Percentiles rank a stretch among this genome's conserved stretches.
Conservation (phyloP, 768 basidiomycete species). For the Leccinum boreale region DNA sequence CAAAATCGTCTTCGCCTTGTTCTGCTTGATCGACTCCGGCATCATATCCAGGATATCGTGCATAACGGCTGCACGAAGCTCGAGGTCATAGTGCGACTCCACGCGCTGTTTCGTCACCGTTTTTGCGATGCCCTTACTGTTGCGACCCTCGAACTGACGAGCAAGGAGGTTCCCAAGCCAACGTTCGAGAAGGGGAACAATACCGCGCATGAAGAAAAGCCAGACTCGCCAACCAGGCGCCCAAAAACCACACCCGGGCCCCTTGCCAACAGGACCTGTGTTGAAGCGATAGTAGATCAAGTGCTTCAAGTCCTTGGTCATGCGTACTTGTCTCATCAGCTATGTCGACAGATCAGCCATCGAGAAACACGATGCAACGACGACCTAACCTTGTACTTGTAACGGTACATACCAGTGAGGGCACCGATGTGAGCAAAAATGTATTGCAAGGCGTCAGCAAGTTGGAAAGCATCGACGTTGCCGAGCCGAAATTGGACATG, state of each 20-base stretch:
- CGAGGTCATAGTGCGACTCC: slow-evolving; percentile 97
- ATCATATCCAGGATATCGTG: slow-evolving; percentile 99
- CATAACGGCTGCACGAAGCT: slow-evolving; percentile 98
- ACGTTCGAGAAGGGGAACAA: slow-evolving; percentile 93
- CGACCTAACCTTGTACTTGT: slow-evolving; percentile 90
- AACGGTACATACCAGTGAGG: slow-evolving; percentile 98
- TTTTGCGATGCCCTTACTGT: slow-evolving; percentile 94
- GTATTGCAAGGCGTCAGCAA: slow-evolving; percentile 97
- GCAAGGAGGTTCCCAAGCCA: slow-evolving; percentile 98
- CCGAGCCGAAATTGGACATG: slow-evolving; percentile 98
- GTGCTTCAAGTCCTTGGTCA: slow-evolving; percentile 99
- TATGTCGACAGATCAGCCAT: slow-evolving; percentile 25
- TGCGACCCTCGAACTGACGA: slow-evolving; percentile 97
- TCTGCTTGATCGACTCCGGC: slow-evolving; percentile 99
- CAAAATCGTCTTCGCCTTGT: slow-evolving; percentile 99
- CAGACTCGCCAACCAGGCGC: slow-evolving; percentile 99
- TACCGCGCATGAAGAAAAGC: slow-evolving; percentile 99
- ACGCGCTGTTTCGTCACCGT: slow-evolving; percentile 99
- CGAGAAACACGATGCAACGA: background rate
- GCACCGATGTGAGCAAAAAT: slow-evolving; percentile 98
- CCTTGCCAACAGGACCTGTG: slow-evolving; percentile 98
- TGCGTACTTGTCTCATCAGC: slow-evolving; percentile 99
- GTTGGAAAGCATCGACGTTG: slow-evolving; percentile 98
- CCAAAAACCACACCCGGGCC: slow-evolving; percentile 99
- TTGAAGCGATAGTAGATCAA: slow-evolving; percentile 99